phyloP scores from a whole-genome alignment of 768 basidiomycete species.

The Grammothele lineata region DNA sequence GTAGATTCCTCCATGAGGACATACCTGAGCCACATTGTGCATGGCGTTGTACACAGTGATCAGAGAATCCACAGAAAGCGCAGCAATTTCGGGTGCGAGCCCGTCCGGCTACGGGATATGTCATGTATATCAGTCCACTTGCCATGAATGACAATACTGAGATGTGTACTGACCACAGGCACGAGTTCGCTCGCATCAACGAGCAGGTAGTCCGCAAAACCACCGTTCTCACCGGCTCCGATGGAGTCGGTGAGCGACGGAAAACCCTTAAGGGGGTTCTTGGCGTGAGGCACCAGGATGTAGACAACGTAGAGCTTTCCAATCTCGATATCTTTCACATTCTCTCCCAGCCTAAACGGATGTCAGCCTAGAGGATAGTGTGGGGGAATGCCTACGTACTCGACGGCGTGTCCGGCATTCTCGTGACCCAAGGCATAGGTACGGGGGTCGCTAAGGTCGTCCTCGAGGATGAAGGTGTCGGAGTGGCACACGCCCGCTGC shows the following conservation, averaged over 20 bases:
- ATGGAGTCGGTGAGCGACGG: background rate
- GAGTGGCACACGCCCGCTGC: slow-evolving; percentile 13
- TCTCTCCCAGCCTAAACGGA: background rate
- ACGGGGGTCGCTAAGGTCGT: slow-evolving; percentile 1
- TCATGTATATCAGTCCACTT: background rate
- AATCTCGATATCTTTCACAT: background rate
- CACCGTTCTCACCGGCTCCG: slow-evolving; percentile 2
- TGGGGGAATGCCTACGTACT: background rate
- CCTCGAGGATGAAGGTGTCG: slow-evolving; percentile 6
- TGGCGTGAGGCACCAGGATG: background rate
- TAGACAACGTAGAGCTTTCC: slow-evolving; percentile 2
- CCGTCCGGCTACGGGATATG: slow-evolving; percentile 1
- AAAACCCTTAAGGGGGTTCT: background rate
- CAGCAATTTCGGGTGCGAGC: slow-evolving; percentile 6
- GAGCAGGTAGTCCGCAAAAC: slow-evolving; percentile 7
- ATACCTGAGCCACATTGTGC: slow-evolving; percentile 1
- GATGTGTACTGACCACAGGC: slow-evolving; percentile 6
- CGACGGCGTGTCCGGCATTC: slow-evolving; percentile 5
- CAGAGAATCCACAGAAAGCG: slow-evolving; percentile 3
- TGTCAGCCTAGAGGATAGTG: background rate
- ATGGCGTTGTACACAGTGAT: slow-evolving; percentile 9
- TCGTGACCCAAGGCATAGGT: slow-evolving; percentile 9
- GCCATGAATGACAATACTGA: too few relatives aligned
- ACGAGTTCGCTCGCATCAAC: slow-evolving; percentile 4
- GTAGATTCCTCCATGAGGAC: too few relatives aligned